Conservation (phyloP, 352 stramenopile genomes). For the Achlya hypogyna region DNA sequence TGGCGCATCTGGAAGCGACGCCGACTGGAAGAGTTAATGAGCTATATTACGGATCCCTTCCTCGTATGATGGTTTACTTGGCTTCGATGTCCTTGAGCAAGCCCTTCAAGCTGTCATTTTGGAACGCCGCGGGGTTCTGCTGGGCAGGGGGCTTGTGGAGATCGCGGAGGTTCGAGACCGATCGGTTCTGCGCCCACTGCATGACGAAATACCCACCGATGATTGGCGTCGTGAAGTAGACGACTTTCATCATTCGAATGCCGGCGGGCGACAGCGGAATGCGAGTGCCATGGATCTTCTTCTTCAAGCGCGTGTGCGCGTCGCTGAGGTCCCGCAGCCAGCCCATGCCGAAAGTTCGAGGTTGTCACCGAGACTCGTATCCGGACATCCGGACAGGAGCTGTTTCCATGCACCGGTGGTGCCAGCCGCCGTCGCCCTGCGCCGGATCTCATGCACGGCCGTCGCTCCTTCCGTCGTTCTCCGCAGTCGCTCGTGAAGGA, state of each 20-base stretch:
- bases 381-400: neutral
- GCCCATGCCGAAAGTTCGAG: constrained; percentile 42
- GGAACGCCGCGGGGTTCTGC: constrained; percentile 5
- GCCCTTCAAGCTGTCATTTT: constrained; percentile 17
- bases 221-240: constrained; percentile 88
- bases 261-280: constrained; percentile 85
- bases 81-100: constrained; percentile 14
- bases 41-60: neutral
- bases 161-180: constrained; percentile 53
- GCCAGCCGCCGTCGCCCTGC: neutral
- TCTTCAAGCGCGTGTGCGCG: constrained; percentile 85
- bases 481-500: too few relatives aligned
- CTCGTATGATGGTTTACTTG: too few relatives aligned
- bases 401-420: neutral
- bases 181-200: constrained; percentile 77
- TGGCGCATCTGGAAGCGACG: too few relatives aligned
- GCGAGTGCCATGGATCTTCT: constrained; percentile 84
- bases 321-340: constrained; percentile 61
- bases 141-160: neutral
- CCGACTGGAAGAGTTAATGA: neutral
- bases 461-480: neutral
- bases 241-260: constrained; percentile 72
- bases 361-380: neutral
- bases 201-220: constrained; percentile 87
- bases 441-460: neutral